A percentile compares a stretch with the other conserved stretches of the same genome.
These are phyloP conservation scores for Themeda triandra DNA, from an alignment of 176 grass and related monocot species.

Conservation along the genomic window DNA sequence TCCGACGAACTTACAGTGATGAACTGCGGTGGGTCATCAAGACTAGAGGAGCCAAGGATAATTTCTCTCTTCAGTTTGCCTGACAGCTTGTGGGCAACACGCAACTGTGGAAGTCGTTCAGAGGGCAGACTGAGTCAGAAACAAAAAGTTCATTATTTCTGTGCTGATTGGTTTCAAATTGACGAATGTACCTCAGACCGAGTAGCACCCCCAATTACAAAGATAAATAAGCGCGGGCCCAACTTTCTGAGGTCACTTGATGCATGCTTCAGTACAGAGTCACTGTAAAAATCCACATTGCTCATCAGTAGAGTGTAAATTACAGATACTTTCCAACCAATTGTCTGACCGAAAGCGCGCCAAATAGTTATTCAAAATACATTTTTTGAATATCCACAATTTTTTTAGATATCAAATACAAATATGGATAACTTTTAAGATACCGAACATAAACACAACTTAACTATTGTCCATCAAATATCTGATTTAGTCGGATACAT, in stretches of 20 bases:
- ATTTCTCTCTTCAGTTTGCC: constrained; percentile 81
- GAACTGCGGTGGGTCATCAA: constrained; percentile 80
- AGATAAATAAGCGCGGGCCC: constrained; percentile 70
- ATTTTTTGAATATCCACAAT: background rate
- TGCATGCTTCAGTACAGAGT: constrained; percentile 68
- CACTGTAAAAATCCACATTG: constrained; percentile 44
- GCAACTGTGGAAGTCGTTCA: constrained; percentile 49
- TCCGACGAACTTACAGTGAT: constrained; percentile 52
- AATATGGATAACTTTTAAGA: background rate
- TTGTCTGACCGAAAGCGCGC: background rate
- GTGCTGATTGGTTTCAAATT: background rate
- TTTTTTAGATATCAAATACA: background rate
- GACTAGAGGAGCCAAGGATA: constrained; percentile 78
- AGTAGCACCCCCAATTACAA: constrained; percentile 78
- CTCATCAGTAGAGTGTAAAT: background rate
- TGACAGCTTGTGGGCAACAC: constrained; percentile 67
- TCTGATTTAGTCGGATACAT: background rate
- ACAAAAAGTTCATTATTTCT: background rate
- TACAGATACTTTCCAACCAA: background rate
- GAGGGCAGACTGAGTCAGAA: background rate
- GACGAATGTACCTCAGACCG: constrained; percentile 60
- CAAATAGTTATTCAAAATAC: background rate
- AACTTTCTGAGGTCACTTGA: constrained; percentile 76
- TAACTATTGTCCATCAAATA: background rate
- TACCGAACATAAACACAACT: background rate